Conservation (phyloP, 2,329 filamentous ascomycete genomes). For the Mollisiaceae sp. region DNA sequence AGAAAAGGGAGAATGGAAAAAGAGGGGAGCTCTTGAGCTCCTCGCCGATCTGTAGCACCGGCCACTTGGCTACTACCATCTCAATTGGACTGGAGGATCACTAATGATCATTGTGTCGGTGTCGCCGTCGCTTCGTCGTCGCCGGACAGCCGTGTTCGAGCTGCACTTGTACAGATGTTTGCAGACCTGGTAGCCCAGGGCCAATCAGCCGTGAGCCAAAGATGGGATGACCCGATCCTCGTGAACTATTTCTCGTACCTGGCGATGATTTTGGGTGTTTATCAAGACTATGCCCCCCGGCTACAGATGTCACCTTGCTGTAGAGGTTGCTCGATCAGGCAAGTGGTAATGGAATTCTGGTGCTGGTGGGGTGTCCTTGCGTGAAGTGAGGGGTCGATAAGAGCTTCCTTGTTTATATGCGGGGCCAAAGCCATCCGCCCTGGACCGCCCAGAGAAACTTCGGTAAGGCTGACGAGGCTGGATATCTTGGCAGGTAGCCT, state of each 20-base stretch:
- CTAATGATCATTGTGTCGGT: not conserved
- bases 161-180: too few relatives aligned
- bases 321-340: not conserved
- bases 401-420: not conserved
- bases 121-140: not conserved
- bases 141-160: not conserved
- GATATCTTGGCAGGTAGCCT: not conserved
- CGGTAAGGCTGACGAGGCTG: not conserved
- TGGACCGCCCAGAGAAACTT: not conserved
- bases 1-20: not conserved
- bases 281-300: not conserved
- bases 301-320: not conserved
- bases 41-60: constrained; percentile 1
- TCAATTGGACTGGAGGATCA: not conserved
- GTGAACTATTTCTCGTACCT: not conserved
- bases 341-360: not conserved
- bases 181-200: not conserved
- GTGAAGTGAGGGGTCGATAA: not conserved
- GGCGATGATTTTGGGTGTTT: not conserved
- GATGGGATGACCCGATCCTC: not conserved
- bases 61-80: not conserved
- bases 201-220: not conserved
- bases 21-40: constrained; percentile 5
- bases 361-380: not conserved
- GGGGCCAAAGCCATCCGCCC: not conserved